These are phyloP conservation scores for Eucalyptus pauciflora DNA, from an alignment of 345 rosid genomes.

Conservation along the genomic window DNA sequence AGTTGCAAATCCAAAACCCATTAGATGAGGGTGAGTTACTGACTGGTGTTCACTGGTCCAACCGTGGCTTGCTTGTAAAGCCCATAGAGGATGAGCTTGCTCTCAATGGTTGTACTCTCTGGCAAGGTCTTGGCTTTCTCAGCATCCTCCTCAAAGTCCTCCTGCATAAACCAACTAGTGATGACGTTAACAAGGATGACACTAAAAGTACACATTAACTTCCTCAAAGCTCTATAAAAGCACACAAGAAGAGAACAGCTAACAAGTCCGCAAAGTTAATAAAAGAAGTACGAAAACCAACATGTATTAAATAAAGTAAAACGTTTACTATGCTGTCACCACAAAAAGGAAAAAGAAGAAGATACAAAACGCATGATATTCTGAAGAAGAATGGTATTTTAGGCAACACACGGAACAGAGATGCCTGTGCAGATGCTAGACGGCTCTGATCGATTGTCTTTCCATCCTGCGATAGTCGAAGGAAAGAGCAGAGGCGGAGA, in stretches of 20 bases:
- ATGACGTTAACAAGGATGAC: background rate
- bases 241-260: background rate
- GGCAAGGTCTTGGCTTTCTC: slow-evolving; percentile 51
- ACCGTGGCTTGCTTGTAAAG: slow-evolving; percentile 75
- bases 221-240: background rate
- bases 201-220: background rate
- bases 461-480: background rate
- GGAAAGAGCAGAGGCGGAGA: background rate
- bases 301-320: background rate
- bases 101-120: slow-evolving; percentile 40
- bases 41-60: slow-evolving; percentile 75
- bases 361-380: background rate
- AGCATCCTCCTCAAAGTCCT: slow-evolving; percentile 33
- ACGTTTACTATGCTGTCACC: background rate
- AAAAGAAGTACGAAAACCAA: background rate
- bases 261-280: background rate
- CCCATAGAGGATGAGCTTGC: slow-evolving; percentile 68
- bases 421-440: background rate
- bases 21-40: background rate
- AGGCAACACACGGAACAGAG: background rate
- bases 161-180: background rate
- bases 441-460: background rate
- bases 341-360: background rate
- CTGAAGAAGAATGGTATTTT: background rate
- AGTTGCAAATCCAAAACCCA: background rate